Conservation (phyloP, 2,329 filamentous ascomycete species). For the Truncatella angustata region DNA sequence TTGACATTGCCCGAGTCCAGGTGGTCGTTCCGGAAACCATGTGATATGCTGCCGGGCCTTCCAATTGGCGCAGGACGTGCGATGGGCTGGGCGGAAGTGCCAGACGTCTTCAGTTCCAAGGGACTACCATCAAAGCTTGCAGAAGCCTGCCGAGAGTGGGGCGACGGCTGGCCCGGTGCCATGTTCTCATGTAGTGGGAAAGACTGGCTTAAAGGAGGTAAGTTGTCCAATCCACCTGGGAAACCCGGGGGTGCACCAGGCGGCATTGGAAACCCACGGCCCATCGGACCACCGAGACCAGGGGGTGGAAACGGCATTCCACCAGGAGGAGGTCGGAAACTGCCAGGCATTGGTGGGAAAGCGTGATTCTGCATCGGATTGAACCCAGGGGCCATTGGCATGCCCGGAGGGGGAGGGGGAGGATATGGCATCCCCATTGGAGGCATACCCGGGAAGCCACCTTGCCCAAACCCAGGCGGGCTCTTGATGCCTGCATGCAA, state of each 20-base stretch:
- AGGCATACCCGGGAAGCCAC: slow-evolving; percentile 44
- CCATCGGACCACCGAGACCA: slow-evolving; percentile 44
- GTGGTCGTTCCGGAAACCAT: slow-evolving; percentile 41
- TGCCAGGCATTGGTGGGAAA: slow-evolving; percentile 39
- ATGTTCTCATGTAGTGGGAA: slow-evolving; percentile 31
- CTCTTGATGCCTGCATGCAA: slow-evolving; percentile 56
- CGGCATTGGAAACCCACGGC: slow-evolving; percentile 41
- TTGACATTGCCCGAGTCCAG: slow-evolving; percentile 69
- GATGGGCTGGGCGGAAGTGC: slow-evolving; percentile 67
- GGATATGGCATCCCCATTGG: slow-evolving; percentile 56
- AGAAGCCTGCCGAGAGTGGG: slow-evolving; percentile 76
- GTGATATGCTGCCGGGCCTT: slow-evolving; percentile 71
- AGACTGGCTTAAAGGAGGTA: slow-evolving; percentile 36
- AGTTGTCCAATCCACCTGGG: slow-evolving; percentile 38
- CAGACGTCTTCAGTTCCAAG: slow-evolving; percentile 23
- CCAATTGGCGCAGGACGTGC: slow-evolving; percentile 84
- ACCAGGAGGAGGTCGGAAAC: slow-evolving; percentile 43
- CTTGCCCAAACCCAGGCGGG: slow-evolving; percentile 47
- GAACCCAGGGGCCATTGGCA: slow-evolving; percentile 54
- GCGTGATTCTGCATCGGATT: slow-evolving; percentile 38
- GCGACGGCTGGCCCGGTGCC: slow-evolving; percentile 37
- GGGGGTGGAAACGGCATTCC: slow-evolving; percentile 49
- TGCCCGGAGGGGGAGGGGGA: slow-evolving; percentile 46
- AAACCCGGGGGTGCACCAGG: slow-evolving; percentile 55
- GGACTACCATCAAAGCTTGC: slow-evolving; percentile 60